A percentile compares a stretch with the other conserved stretches of the same genome.
Conservation (phyloP, 305 asterid species). For the Vinca major region DNA sequence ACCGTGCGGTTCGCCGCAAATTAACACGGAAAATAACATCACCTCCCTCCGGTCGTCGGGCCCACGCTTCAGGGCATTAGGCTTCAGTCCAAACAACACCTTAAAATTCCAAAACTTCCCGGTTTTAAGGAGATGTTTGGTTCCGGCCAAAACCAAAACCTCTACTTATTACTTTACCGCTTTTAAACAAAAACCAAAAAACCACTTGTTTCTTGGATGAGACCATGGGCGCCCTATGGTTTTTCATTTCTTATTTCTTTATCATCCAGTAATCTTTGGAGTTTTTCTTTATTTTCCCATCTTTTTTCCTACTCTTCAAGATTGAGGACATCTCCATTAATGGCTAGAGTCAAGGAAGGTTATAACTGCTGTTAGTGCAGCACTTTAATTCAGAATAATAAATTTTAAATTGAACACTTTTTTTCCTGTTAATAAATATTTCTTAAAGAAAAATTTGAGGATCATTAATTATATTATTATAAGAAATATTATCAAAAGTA, state of each 20-base stretch:
- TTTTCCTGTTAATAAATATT: too few species aligned
- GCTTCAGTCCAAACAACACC: too few species aligned
- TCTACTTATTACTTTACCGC: conserved; percentile 3
- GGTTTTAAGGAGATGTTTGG: conserved; percentile 25
- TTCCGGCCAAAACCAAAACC: conserved; percentile 13
- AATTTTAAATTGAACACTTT: too few species aligned
- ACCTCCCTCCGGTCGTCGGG: conserved; percentile 4
- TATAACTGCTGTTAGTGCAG: too few species aligned
- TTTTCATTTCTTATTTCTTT: conserved; percentile 9
- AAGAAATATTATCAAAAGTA: too few species aligned
- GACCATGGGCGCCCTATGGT: conserved; percentile 17
- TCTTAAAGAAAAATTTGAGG: too few species aligned
- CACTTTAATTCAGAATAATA: too few species aligned
- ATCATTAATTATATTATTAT: too few species aligned
- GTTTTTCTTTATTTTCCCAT: conserved; percentile 3
- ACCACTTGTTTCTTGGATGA: not conserved
- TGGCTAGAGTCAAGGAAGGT: not conserved
- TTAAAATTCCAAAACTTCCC: conserved; percentile 25
- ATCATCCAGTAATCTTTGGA: conserved; percentile 10
- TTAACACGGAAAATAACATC: conserved; percentile 28
- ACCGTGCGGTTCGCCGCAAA: conserved; percentile 30
- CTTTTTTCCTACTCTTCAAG: not conserved
- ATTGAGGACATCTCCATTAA: conserved; percentile 1
- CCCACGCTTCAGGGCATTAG: not conserved
- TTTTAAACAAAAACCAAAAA: not conserved